phyloP scores from a whole-genome alignment of 345 rosid species.

The Corchorus capsularis region DNA sequence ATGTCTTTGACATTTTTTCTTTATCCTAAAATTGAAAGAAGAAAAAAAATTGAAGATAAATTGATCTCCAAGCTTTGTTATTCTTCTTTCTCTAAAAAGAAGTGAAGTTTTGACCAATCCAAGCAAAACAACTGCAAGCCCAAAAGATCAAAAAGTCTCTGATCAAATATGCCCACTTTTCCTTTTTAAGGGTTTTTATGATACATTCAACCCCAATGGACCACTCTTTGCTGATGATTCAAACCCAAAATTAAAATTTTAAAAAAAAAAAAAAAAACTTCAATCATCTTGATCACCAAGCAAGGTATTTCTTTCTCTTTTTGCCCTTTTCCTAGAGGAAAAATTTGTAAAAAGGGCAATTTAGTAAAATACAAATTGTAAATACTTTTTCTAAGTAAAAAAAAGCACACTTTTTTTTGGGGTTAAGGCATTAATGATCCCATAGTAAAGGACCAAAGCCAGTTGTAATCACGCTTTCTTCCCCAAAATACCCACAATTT shows the following conservation, averaged over 20 bases:
- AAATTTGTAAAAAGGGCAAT: neutral
- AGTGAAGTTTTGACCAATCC: neutral
- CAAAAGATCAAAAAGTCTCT: neutral
- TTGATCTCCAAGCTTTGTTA: conserved; percentile 16
- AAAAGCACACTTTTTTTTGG: neutral
- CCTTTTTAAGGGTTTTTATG: neutral
- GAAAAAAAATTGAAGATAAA: neutral
- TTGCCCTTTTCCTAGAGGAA: conserved; percentile 3
- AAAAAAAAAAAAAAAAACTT: neutral
- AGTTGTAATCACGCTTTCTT: conserved; percentile 28
- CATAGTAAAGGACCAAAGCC: conserved; percentile 47
- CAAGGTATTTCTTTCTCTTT: neutral
- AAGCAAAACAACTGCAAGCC: neutral
- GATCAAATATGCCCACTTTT: neutral
- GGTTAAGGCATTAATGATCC: conserved; percentile 34
- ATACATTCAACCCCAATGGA: neutral
- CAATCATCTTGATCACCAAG: conserved; percentile 7
- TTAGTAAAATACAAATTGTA: neutral
- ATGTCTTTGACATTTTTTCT: neutral
- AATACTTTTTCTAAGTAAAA: neutral
- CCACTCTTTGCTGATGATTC: neutral
- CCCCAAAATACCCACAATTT: conserved; percentile 41
- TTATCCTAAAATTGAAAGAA: neutral
- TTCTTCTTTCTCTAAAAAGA: neutral
- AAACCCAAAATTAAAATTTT: no score